Percentiles rank a stretch among this genome's conserved stretches.
phyloP scores from a whole-genome alignment of 257 asterid species.

The Solanum microdontum region DNA sequence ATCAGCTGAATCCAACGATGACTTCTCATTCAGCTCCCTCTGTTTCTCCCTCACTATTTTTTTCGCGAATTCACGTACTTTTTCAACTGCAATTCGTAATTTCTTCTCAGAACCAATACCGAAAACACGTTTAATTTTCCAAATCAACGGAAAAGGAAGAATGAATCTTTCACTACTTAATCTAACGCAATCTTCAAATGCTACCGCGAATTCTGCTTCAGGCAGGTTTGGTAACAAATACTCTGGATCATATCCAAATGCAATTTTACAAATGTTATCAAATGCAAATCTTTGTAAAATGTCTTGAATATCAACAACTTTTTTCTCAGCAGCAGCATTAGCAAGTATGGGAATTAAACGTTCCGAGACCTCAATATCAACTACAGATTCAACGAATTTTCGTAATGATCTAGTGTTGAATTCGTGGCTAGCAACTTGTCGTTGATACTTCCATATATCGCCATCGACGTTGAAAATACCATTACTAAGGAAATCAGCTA shows the following conservation, averaged over 20 bases:
- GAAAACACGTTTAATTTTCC: slow-evolving; percentile 36
- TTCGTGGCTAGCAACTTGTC: slow-evolving; percentile 54
- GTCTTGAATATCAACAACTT: slow-evolving; percentile 45
- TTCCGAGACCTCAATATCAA: slow-evolving; percentile 29
- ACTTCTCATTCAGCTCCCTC: slow-evolving; percentile 5
- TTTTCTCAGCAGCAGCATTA: slow-evolving; percentile 4
- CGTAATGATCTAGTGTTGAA: slow-evolving; percentile 47
- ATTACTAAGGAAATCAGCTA: slow-evolving; percentile 43
- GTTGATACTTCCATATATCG: slow-evolving; percentile 39
- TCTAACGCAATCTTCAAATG: slow-evolving; percentile 28
- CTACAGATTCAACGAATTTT: slow-evolving; percentile 41
- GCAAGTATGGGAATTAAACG: slow-evolving; percentile 37
- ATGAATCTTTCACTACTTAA: slow-evolving; percentile 22
- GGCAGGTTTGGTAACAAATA: slow-evolving; percentile 38
- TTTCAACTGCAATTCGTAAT: background rate
- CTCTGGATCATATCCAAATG: slow-evolving; percentile 57
- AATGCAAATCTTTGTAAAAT: slow-evolving; percentile 56
- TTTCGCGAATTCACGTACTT: slow-evolving; percentile 37
- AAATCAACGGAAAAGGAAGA: slow-evolving; percentile 16
- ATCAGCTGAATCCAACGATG: slow-evolving; percentile 27
- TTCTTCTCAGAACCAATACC: slow-evolving; percentile 37
- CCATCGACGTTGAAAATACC: slow-evolving; percentile 65
- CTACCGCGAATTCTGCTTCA: slow-evolving; percentile 26
- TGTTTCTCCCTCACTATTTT: slow-evolving; percentile 24
- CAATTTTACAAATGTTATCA: slow-evolving; percentile 52